Percentiles rank a stretch among this genome's conserved stretches.
These are phyloP conservation scores for Suhomyces anneliseae DNA, from an alignment of 1,139 yeast species.

Conservation along the genomic window DNA sequence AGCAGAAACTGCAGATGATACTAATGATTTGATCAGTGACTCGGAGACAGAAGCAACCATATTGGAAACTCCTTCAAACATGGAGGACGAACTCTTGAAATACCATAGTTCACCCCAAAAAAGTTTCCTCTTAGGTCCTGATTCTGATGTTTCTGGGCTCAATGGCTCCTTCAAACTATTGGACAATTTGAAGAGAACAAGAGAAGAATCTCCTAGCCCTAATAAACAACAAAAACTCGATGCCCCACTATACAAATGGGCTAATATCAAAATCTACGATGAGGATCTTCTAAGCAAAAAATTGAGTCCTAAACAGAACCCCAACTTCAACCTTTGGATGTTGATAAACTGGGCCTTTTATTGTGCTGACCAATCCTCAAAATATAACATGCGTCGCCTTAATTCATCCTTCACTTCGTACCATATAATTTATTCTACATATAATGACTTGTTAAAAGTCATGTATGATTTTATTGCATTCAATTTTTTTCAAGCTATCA, in stretches of 20 bases:
- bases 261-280: constrained; percentile 29
- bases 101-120: constrained; percentile 11
- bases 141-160: constrained; percentile 16
- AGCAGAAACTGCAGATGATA: neutral
- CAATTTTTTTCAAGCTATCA: constrained; percentile 18
- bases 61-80: constrained; percentile 11
- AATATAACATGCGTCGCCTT: constrained; percentile 18
- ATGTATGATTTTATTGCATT: constrained; percentile 24
- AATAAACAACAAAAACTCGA: neutral
- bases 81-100: constrained; percentile 22
- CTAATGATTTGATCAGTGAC: constrained; percentile 25
- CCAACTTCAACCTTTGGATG: constrained; percentile 30
- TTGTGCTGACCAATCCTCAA: constrained; percentile 31
- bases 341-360: constrained; percentile 37
- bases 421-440: constrained; percentile 26
- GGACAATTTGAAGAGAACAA: constrained; percentile 1
- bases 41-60: constrained; percentile 25
- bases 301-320: constrained; percentile 22
- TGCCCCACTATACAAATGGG: constrained; percentile 9
- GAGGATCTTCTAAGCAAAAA: constrained; percentile 28
- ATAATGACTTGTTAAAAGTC: constrained; percentile 19
- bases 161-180: constrained; percentile 20
- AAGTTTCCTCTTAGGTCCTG: constrained; percentile 6
- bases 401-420: constrained; percentile 21
- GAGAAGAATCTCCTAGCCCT: neutral